These are phyloP conservation scores for Malassezia furfur DNA, from an alignment of 1,284 basidiomycete species.

Conservation along the genomic window DNA sequence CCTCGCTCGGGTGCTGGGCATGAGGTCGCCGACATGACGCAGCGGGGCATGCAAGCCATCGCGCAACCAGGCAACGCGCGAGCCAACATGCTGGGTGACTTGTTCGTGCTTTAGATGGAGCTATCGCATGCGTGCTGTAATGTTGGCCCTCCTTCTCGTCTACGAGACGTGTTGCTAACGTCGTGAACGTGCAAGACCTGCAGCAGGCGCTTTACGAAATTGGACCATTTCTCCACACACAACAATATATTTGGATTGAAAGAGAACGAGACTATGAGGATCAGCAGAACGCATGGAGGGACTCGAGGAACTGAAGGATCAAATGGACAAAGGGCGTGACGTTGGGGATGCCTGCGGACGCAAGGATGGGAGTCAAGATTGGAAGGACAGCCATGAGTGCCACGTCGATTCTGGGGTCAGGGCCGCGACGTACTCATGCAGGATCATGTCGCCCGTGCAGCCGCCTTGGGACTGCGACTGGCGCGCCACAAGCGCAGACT, in stretches of 20 bases:
- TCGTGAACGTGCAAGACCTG: no score
- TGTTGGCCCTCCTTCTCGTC: no score
- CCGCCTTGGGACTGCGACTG: not conserved
- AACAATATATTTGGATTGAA: not conserved
- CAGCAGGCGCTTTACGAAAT: no score
- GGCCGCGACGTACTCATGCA: slow-evolving; percentile 1
- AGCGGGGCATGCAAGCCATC: no score
- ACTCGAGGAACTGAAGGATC: slow-evolving; percentile 1
- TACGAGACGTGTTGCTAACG: no score
- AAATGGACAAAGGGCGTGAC: slow-evolving; percentile 4
- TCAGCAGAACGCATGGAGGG: slow-evolving; percentile 8
- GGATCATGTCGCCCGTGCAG: not conserved
- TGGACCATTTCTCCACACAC: no score
- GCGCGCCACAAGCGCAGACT: not conserved
- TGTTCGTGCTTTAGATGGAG: no score
- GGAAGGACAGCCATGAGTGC: slow-evolving; percentile 4
- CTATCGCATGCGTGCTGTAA: no score
- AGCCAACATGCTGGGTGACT: no score
- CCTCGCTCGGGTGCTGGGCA: no score
- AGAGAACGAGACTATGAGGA: not conserved
- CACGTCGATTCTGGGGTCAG: slow-evolving; percentile 3
- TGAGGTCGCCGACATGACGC: no score
- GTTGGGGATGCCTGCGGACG: not conserved
- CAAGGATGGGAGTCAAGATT: slow-evolving; percentile 2
- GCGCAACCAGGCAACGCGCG: no score